These are phyloP conservation scores for Blumeriella jaapii DNA, from an alignment of 2,329 filamentous ascomycete genomes.

Conservation along the genomic window DNA sequence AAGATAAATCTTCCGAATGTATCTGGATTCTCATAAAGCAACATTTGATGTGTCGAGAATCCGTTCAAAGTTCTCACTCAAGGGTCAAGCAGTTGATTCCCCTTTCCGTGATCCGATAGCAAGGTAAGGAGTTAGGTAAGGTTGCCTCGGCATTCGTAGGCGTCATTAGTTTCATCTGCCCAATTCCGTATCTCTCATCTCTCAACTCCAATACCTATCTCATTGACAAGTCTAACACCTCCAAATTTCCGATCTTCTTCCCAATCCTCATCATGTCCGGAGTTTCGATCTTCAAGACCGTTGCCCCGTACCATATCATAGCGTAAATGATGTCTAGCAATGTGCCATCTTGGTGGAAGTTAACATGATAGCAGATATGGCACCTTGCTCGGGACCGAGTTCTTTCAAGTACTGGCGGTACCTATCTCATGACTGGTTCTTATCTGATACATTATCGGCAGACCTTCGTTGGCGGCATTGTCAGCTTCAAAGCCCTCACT, in stretches of 20 bases:
- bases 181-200: background rate
- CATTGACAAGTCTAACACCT: background rate
- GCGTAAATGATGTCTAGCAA: slow-evolving; percentile 40
- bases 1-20: background rate
- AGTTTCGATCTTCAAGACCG: slow-evolving; percentile 39
- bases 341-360: background rate
- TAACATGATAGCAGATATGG: slow-evolving; percentile 56
- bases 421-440: background rate
- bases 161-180: slow-evolving; percentile 3
- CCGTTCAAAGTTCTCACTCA: too few relatives aligned
- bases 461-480: slow-evolving; percentile 65
- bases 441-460: slow-evolving; percentile 25
- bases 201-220: background rate
- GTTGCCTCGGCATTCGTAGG: slow-evolving; percentile 5
- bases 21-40: too few relatives aligned
- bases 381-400: slow-evolving; percentile 71
- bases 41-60: too few relatives aligned
- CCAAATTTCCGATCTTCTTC: background rate
- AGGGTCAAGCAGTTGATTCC: background rate
- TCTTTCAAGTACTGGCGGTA: slow-evolving; percentile 58
- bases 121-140: too few relatives aligned
- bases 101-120: background rate
- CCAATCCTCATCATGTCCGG: slow-evolving; percentile 26
- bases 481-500: slow-evolving; percentile 66
- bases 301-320: slow-evolving; percentile 65